Evolutionary conservation across 768 basidiomycete species (phyloP).

Genomic region (Lanmaoa pseudosensibilis): DNA sequence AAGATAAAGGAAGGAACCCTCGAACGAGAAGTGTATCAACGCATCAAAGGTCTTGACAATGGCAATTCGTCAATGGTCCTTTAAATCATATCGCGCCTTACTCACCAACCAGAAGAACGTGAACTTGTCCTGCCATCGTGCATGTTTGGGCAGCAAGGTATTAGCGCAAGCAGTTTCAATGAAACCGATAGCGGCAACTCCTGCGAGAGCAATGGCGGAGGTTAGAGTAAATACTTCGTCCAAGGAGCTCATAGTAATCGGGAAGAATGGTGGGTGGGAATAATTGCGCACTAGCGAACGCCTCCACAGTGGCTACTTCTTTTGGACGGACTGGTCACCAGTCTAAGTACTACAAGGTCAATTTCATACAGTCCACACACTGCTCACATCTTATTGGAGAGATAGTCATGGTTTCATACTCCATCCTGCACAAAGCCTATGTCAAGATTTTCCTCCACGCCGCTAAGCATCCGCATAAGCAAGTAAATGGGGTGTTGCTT

Average conservation of each 20-base stretch:
- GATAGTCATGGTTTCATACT: constrained; percentile 42
- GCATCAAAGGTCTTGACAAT: constrained; percentile 68
- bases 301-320: no score
- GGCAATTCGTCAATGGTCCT: background rate
- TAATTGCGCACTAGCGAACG: background rate
- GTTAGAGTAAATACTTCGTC: constrained; percentile 51
- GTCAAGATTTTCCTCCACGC: constrained; percentile 76
- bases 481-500: constrained; percentile 78
- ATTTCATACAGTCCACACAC: no score
- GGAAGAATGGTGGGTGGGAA: background rate
- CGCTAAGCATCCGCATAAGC: constrained; percentile 72
- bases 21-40: constrained; percentile 74
- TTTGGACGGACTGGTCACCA: no score
- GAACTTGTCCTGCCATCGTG: constrained; percentile 60
- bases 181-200: constrained; percentile 51
- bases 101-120: constrained; percentile 80
- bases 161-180: constrained; percentile 55
- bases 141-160: constrained; percentile 60
- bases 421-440: constrained; percentile 61
- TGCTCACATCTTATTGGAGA: background rate
- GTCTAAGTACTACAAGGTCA: no score
- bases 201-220: constrained; percentile 63
- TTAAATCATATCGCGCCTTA: constrained; percentile 1
- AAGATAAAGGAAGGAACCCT: constrained; percentile 78
- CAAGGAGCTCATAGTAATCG: constrained; percentile 18